These are phyloP conservation scores for Penicillium frequentans DNA, from an alignment of 2,329 filamentous ascomycete genomes.

Conservation along the genomic window DNA sequence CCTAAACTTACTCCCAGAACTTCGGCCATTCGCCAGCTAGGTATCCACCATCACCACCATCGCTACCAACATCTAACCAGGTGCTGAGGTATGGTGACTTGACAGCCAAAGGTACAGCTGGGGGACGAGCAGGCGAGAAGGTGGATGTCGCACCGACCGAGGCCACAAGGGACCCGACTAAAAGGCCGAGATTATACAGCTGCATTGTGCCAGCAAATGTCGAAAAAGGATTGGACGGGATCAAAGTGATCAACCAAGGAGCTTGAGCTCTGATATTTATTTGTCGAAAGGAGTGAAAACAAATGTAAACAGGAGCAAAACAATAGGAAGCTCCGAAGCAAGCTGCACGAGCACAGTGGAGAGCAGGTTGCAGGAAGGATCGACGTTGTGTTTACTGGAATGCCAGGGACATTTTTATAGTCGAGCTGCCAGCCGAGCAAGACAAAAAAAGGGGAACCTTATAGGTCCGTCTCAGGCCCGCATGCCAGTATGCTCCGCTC, in stretches of 20 bases:
- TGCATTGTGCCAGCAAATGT: conserved; percentile 28
- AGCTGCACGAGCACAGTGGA: conserved; percentile 4
- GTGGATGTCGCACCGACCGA: conserved; percentile 46
- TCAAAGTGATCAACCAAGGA: conserved; percentile 19
- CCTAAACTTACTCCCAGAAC: conserved; percentile 64
- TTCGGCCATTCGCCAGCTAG: conserved; percentile 68
- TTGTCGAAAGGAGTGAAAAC: conserved; percentile 7
- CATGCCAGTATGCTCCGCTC: conserved; percentile 19
- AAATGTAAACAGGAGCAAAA: conserved; percentile 2
- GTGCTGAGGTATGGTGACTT: conserved; percentile 73
- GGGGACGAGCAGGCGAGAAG: conserved; percentile 65
- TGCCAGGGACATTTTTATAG: conserved; percentile 30
- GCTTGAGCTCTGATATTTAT: conserved; percentile 15
- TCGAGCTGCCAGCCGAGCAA: conserved; percentile 15
- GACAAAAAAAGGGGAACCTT: conserved; percentile 6
- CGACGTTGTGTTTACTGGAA: conserved; percentile 30
- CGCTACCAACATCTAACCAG: conserved; percentile 64
- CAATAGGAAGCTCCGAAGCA: conserved; percentile 1
- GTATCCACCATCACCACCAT: conserved; percentile 64
- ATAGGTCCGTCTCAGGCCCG: conserved; percentile 13
- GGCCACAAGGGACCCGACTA: conserved; percentile 25
- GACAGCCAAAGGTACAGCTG: conserved; percentile 70
- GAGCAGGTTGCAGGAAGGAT: conserved; percentile 15
- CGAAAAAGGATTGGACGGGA: conserved; percentile 16
- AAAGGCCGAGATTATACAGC: conserved; percentile 24